Conservation (phyloP, 2,329 filamentous ascomycete genomes). For the Dothideomycetes sp. region DNA sequence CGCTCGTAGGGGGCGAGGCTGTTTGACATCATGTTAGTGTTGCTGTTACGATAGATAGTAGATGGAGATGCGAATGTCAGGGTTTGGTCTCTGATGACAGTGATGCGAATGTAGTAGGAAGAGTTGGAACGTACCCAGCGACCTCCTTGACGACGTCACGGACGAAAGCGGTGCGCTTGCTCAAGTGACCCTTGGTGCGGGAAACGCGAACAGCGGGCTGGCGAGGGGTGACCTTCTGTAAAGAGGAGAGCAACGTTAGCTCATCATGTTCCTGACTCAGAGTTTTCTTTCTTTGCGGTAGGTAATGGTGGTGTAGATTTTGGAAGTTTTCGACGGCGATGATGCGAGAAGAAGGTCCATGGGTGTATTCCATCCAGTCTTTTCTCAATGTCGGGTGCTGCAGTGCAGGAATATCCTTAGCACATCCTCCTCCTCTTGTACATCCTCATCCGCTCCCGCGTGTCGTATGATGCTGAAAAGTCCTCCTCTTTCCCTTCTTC, state of each 20-base stretch:
- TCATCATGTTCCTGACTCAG: conserved; percentile 11
- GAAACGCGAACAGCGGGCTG: conserved; percentile 42
- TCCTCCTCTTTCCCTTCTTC: conserved; percentile 17
- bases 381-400: background rate
- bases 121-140: conserved; percentile 60
- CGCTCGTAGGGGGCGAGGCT: conserved; percentile 63
- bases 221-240: conserved; percentile 43
- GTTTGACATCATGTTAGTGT: conserved; percentile 15
- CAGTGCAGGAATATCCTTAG: background rate
- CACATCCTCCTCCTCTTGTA: conserved; percentile 23
- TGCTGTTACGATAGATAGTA: conserved; percentile 16
- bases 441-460: no score
- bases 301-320: background rate
- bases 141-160: conserved; percentile 98
- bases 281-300: background rate
- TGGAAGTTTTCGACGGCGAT: background rate
- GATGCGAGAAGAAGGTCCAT: no score
- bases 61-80: no score
- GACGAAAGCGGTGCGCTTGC: conserved; percentile 95
- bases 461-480: no score
- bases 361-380: background rate
- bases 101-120: background rate
- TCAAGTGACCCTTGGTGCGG: conserved; percentile 87
- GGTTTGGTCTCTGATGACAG: background rate
- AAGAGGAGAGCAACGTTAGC: conserved; percentile 8